Evolutionary conservation across 352 stramenopile genomes (phyloP), one percentile per base, ranked within the genome.

Genomic region (Phytophthora ramorum): DNA sequence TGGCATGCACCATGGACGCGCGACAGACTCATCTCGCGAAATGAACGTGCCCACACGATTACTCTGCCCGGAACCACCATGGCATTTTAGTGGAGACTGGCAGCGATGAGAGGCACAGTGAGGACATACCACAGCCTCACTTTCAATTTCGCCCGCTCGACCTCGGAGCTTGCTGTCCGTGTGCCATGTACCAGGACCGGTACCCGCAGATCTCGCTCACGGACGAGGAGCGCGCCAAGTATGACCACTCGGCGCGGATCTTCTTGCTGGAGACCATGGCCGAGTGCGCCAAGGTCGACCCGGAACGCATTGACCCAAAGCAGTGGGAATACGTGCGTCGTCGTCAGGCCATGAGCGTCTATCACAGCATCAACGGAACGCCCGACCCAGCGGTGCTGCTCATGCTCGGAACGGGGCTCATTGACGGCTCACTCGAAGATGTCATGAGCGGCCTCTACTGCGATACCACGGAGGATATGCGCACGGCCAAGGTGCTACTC

Each of bases 371-470:
- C 34, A 55, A 71, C 16, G 56, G 45, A 2, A 50, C 70, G 2
- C 47, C 45, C 0, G 50, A 75, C 20, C 57, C 66, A 20, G 34
- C 20, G 16, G 38, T 73, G 47, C 46, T 69, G 44, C 61, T 75
- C 52, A 75, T 75, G 61, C 52, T 78, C 2, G 71, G 63, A 19
- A 64, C 60, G 12, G 68, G 62, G 3, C 51, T 73, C n/a, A 71
- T 76, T 40, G 52, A 76, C 43, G 71, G 66, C 35, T 67, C 63
- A 16, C 19, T 79, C 16, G 68, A 79, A 12, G 72, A 79, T 38
- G 60, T 77, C 52, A 75, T 77, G 58, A 63, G 57, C 32, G 71
- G 68, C 3, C 40, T 79, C 4, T 79, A 79, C 46, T 66, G 57
- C 32, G 71, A 76, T 10, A 75, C 55, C 0, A 75, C 68, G 0